Conservation (phyloP, 306 rosid species). For the Prinsepia uniflora region DNA sequence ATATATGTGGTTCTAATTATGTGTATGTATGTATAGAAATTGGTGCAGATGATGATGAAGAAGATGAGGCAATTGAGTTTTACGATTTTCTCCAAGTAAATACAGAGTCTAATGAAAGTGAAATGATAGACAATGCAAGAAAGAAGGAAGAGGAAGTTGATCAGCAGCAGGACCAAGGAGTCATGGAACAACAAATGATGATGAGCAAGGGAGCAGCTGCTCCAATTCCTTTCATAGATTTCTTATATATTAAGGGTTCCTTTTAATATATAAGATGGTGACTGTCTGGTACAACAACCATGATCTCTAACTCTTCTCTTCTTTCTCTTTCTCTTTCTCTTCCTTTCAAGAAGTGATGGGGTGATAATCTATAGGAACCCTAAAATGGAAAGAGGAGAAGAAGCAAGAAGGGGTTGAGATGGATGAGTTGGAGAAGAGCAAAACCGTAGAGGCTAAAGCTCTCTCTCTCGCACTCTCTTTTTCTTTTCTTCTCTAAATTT, state of each 20-base stretch:
- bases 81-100: constrained; percentile 82
- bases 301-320: no score
- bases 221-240: constrained; percentile 54
- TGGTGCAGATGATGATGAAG: constrained; percentile 50
- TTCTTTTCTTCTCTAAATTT: no score
- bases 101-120: constrained; percentile 66
- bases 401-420: no score
- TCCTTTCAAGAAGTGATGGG: not conserved
- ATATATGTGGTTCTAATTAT: not conserved
- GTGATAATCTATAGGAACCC: no score
- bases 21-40: not conserved
- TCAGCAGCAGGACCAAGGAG: constrained; percentile 33
- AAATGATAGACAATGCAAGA: constrained; percentile 57
- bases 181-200: constrained; percentile 15
- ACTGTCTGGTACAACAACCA: constrained; percentile 33
- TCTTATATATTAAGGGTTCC: constrained; percentile 51
- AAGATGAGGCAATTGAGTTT: constrained; percentile 53
- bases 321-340: not conserved
- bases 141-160: constrained; percentile 70
- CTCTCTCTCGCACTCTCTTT: not conserved
- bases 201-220: constrained; percentile 28
- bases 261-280: no score
- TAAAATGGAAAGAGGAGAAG: no score
- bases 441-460: no score
- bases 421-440: no score